Evolutionary conservation across 805 yeast genomes (phyloP).

Genomic region (Candida patagonica): DNA sequence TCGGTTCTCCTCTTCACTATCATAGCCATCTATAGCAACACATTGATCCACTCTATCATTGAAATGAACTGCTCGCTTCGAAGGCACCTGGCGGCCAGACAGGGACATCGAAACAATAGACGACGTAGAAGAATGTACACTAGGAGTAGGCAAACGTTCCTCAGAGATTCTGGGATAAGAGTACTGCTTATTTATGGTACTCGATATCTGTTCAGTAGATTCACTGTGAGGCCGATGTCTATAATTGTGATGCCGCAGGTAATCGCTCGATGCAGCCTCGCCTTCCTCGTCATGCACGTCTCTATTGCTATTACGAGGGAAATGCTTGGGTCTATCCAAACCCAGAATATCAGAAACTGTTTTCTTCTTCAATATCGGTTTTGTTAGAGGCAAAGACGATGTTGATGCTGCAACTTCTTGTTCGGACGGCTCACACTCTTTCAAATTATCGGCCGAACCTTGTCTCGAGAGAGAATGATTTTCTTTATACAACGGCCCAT

Average conservation of each 20-base stretch:
- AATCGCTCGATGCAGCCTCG: slow-evolving; percentile 15
- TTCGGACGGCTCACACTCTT: background rate
- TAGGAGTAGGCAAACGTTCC: slow-evolving; percentile 5
- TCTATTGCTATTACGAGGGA: slow-evolving; percentile 8
- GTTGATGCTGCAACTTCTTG: slow-evolving; percentile 10
- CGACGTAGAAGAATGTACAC: slow-evolving; percentile 3
- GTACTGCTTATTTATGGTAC: slow-evolving; percentile 26
- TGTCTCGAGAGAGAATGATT: slow-evolving; percentile 12
- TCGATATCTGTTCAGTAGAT: slow-evolving; percentile 22
- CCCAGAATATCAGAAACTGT: slow-evolving; percentile 76
- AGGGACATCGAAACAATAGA: slow-evolving; percentile 1
- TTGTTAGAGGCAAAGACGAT: slow-evolving; percentile 29
- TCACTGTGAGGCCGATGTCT: slow-evolving; percentile 26
- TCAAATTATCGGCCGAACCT: background rate
- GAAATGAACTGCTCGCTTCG: slow-evolving; percentile 53
- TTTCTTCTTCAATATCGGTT: slow-evolving; percentile 83
- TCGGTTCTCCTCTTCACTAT: slow-evolving; percentile 18
- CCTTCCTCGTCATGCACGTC: slow-evolving; percentile 13
- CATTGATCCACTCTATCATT: slow-evolving; percentile 94
- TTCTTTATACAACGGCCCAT: slow-evolving; percentile 72
- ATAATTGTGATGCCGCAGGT: slow-evolving; percentile 32
- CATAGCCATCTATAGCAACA: slow-evolving; percentile 46
- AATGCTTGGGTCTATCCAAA: slow-evolving; percentile 15
- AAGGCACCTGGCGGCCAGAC: slow-evolving; percentile 3
- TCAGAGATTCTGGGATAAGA: slow-evolving; percentile 4